phyloP scores from a whole-genome alignment of 768 basidiomycete genomes.

The Boletus speciosus region DNA sequence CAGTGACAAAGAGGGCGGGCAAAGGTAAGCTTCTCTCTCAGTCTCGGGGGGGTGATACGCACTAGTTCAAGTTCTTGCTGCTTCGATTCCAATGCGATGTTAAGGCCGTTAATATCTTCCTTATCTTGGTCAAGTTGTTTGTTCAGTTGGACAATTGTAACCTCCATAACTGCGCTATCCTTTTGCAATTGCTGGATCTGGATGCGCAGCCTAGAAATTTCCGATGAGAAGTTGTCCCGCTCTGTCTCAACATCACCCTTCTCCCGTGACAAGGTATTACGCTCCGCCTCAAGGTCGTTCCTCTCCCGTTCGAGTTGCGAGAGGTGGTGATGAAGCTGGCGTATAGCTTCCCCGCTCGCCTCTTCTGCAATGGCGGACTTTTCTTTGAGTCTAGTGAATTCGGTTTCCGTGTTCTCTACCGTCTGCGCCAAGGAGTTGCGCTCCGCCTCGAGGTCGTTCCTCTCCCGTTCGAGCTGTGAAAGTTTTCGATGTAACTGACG shows the following conservation, averaged over 20 bases:
- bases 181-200: conserved; percentile 72
- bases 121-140: conserved; percentile 65
- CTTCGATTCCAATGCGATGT: conserved; percentile 90
- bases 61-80: conserved; percentile 93
- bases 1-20: neutral
- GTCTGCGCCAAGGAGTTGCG: conserved; percentile 35
- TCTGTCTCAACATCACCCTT: conserved; percentile 61
- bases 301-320: conserved; percentile 66
- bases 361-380: conserved; percentile 67
- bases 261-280: conserved; percentile 34
- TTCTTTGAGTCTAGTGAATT: conserved; percentile 63
- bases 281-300: conserved; percentile 43
- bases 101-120: conserved; percentile 79
- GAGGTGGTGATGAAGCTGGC: conserved; percentile 74
- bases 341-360: conserved; percentile 66
- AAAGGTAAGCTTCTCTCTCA: neutral
- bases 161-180: conserved; percentile 81
- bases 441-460: conserved; percentile 45
- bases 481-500: conserved; percentile 80
- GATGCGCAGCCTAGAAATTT: conserved; percentile 54
- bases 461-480: conserved; percentile 67
- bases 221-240: conserved; percentile 35
- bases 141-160: conserved; percentile 68
- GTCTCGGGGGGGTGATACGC: conserved; percentile 24
- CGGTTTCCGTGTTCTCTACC: conserved; percentile 48